Percentiles rank a stretch among this genome's conserved stretches.
Evolutionary conservation across 1,284 basidiomycete species (phyloP).

Genomic region (Pseudozyma hubeiensis): DNA sequence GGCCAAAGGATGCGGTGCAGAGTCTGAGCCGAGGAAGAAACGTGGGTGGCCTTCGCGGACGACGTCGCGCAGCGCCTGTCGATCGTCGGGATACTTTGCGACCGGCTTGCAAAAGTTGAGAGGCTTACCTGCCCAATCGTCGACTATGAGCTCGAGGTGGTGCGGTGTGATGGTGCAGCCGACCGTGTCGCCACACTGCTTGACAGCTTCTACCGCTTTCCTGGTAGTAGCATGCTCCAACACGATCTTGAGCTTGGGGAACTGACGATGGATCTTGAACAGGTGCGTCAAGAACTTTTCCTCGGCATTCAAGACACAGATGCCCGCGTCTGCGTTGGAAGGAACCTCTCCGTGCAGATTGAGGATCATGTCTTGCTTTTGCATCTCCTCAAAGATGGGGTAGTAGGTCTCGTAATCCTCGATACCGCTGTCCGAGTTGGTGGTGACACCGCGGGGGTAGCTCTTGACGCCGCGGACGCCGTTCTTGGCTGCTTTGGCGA

Average conservation of each 20-base stretch:
- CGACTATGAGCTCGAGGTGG: conserved; percentile 92
- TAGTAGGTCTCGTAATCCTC: conserved; percentile 96
- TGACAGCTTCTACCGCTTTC: conserved; percentile 84
- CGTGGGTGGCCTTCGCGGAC: conserved; percentile 82
- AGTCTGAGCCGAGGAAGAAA: conserved; percentile 98
- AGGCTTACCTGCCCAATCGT: conserved; percentile 96
- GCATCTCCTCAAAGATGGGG: conserved; percentile 93
- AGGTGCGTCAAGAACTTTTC: conserved; percentile 89
- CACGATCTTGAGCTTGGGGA: conserved; percentile 94
- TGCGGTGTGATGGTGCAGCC: conserved; percentile 98
- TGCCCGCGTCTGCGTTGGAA: conserved; percentile 84
- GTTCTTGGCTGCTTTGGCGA: conserved; percentile 77
- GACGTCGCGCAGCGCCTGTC: conserved; percentile 83
- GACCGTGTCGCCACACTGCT: conserved; percentile 76
- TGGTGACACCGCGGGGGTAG: conserved; percentile 97
- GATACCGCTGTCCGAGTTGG: conserved; percentile 95
- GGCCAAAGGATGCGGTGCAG: conserved; percentile 88
- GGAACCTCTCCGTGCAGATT: conserved; percentile 98
- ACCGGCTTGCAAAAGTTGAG: conserved; percentile 99
- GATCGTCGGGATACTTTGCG: conserved; percentile 93
- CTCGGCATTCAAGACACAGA: conserved; percentile 94
- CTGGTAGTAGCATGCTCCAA: conserved; percentile 98
- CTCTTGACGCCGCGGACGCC: conserved; percentile 83
- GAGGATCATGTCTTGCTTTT: conserved; percentile 90
- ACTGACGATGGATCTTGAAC: conserved; percentile 81